Conservation (phyloP, 2,329 filamentous ascomycete species). For the Xylariomycetidae sp. region DNA sequence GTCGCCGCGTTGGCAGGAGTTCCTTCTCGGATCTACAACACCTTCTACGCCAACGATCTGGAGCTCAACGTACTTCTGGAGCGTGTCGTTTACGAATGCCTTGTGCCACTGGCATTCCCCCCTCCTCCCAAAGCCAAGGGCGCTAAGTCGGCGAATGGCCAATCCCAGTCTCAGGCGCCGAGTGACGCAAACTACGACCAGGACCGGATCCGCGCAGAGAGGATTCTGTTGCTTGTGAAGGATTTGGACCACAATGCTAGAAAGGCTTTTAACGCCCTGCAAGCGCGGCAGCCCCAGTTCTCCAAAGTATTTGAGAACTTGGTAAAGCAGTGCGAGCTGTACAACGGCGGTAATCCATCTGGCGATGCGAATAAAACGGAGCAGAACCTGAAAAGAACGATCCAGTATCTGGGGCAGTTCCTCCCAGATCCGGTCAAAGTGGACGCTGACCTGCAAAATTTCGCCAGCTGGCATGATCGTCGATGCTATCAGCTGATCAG, state of each 20-base stretch:
- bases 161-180: slow-evolving; percentile 44
- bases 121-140: slow-evolving; percentile 56
- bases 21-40: slow-evolving; percentile 78
- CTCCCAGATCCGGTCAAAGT: slow-evolving; percentile 71
- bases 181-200: slow-evolving; percentile 49
- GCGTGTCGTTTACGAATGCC: slow-evolving; percentile 75
- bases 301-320: slow-evolving; percentile 70
- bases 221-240: slow-evolving; percentile 75
- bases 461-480: slow-evolving; percentile 85
- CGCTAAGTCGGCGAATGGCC: slow-evolving; percentile 56
- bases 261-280: slow-evolving; percentile 82
- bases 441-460: slow-evolving; percentile 75
- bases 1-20: slow-evolving; percentile 71
- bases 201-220: slow-evolving; percentile 74
- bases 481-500: slow-evolving; percentile 84
- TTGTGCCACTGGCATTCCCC: slow-evolving; percentile 87
- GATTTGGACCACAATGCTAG: slow-evolving; percentile 73
- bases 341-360: slow-evolving; percentile 80
- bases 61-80: slow-evolving; percentile 84
- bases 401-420: slow-evolving; percentile 66
- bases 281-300: slow-evolving; percentile 69
- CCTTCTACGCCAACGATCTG: slow-evolving; percentile 81
- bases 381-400: slow-evolving; percentile 62
- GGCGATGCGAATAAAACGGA: slow-evolving; percentile 65
- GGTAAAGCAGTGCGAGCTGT: slow-evolving; percentile 77